Evolutionary conservation across 2,329 filamentous ascomycete species (phyloP).

Genomic region (Fusarium musae): DNA sequence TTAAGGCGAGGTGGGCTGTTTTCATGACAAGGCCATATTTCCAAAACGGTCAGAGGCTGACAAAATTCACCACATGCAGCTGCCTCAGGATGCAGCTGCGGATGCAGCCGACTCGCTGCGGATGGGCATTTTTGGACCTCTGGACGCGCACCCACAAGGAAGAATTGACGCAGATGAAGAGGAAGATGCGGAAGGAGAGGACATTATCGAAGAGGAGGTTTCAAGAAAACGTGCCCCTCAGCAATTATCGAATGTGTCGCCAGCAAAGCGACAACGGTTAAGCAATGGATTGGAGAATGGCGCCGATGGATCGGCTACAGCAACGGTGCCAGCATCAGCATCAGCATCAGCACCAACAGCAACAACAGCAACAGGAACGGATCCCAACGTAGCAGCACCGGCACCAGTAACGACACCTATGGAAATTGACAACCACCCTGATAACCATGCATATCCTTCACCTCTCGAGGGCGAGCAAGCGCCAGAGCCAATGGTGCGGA

Average conservation of each 20-base stretch:
- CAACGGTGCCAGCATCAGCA: slow-evolving; percentile 28
- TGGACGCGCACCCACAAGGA: slow-evolving; percentile 58
- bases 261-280: slow-evolving; percentile 68
- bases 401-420: slow-evolving; percentile 62
- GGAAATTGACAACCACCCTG: slow-evolving; percentile 66
- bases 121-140: slow-evolving; percentile 67
- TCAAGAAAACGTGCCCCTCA: slow-evolving; percentile 63
- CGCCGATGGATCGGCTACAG: slow-evolving; percentile 53
- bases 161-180: slow-evolving; percentile 55
- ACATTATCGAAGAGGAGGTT: slow-evolving; percentile 51
- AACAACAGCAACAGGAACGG: slow-evolving; percentile 19
- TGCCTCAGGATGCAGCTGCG: slow-evolving; percentile 60
- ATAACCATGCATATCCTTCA: slow-evolving; percentile 73
- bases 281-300: slow-evolving; percentile 72
- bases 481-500: slow-evolving; percentile 63
- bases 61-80: slow-evolving; percentile 53
- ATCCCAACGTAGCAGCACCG: slow-evolving; percentile 26
- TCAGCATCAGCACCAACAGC: slow-evolving; percentile 23
- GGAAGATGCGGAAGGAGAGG: slow-evolving; percentile 52
- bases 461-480: slow-evolving; percentile 68
- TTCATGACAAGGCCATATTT: slow-evolving; percentile 33
- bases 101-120: slow-evolving; percentile 59
- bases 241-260: slow-evolving; percentile 64
- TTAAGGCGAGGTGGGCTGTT: slow-evolving; percentile 18
- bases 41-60: slow-evolving; percentile 42